These are phyloP conservation scores for Torrubiella hemipterigena DNA, from an alignment of 2,329 filamentous ascomycete genomes.

Conservation along the genomic window DNA sequence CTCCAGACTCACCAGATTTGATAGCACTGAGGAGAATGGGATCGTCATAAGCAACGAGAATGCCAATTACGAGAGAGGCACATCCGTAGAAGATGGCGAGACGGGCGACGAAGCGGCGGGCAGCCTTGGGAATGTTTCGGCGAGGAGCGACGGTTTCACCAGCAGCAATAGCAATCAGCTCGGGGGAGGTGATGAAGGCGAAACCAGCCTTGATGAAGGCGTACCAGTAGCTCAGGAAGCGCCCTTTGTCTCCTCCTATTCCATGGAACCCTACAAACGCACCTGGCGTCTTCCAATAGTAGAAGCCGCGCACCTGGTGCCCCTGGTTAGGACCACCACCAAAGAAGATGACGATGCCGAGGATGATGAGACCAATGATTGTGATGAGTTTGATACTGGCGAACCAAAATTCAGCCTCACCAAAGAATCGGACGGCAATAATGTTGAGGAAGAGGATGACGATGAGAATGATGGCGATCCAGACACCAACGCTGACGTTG, in stretches of 20 bases:
- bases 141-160: conserved; percentile 54
- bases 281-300: conserved; percentile 24
- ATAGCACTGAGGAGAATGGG: conserved; percentile 44
- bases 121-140: conserved; percentile 54
- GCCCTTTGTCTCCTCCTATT: conserved; percentile 28
- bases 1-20: conserved; percentile 23
- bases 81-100: conserved; percentile 53
- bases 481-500: conserved; percentile 40
- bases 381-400: conserved; percentile 48
- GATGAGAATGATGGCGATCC: conserved; percentile 45
- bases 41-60: conserved; percentile 55
- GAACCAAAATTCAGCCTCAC: conserved; percentile 52
- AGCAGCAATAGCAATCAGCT: conserved; percentile 51
- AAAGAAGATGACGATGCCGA: conserved; percentile 43
- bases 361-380: conserved; percentile 44
- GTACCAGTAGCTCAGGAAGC: conserved; percentile 47
- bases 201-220: conserved; percentile 47
- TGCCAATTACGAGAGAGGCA: conserved; percentile 48
- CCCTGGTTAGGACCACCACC: conserved; percentile 41
- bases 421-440: conserved; percentile 43
- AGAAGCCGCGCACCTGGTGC: conserved; percentile 31
- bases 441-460: conserved; percentile 44
- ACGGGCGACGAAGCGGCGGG: conserved; percentile 48
- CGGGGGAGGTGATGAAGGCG: conserved; percentile 49
- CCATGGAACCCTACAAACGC: conserved; percentile 36